A percentile compares a stretch with the other conserved stretches of the same genome.
These are phyloP conservation scores for Fusarium temperatum DNA, from an alignment of 2,329 filamentous ascomycete genomes.

Conservation along the genomic window DNA sequence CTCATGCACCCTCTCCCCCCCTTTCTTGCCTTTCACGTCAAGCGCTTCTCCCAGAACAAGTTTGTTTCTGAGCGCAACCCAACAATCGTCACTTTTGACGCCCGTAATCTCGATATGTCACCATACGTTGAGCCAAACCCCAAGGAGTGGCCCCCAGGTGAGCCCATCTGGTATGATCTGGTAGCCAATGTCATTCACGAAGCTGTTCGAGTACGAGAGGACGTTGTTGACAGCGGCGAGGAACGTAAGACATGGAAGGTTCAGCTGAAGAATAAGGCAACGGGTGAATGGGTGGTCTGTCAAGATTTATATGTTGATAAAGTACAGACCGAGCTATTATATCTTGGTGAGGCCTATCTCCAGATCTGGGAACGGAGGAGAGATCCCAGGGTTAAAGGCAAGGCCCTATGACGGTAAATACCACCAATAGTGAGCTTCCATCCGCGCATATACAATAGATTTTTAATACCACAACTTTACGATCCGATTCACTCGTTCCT, in stretches of 20 bases:
- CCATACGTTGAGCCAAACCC: conserved; percentile 93
- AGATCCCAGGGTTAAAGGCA: conserved; percentile 53
- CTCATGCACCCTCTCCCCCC: conserved; percentile 90
- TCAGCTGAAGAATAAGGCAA: conserved; percentile 82
- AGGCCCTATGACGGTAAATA: conserved; percentile 27
- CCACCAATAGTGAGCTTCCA: background rate
- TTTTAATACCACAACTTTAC: conserved; percentile 28
- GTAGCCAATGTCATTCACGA: conserved; percentile 94
- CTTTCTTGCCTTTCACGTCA: conserved; percentile 92
- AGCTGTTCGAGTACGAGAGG: conserved; percentile 79
- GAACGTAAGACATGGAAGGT: conserved; percentile 92
- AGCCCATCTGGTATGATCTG: conserved; percentile 93
- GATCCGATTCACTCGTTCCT: background rate
- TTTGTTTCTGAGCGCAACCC: conserved; percentile 96
- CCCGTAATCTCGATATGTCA: conserved; percentile 81
- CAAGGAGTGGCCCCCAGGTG: conserved; percentile 71
- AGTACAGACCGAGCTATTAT: conserved; percentile 87
- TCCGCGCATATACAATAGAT: background rate
- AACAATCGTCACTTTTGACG: conserved; percentile 96
- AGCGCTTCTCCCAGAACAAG: conserved; percentile 96
- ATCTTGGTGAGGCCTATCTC: conserved; percentile 92
- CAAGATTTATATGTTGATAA: conserved; percentile 95
- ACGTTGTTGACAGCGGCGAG: conserved; percentile 90
- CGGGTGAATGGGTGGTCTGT: conserved; percentile 89
- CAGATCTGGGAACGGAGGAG: conserved; percentile 94